Evolutionary conservation across 176 grass and related monocot species (phyloP), one percentile per base, ranked within the genome.

Genomic region (Carex pumila): DNA sequence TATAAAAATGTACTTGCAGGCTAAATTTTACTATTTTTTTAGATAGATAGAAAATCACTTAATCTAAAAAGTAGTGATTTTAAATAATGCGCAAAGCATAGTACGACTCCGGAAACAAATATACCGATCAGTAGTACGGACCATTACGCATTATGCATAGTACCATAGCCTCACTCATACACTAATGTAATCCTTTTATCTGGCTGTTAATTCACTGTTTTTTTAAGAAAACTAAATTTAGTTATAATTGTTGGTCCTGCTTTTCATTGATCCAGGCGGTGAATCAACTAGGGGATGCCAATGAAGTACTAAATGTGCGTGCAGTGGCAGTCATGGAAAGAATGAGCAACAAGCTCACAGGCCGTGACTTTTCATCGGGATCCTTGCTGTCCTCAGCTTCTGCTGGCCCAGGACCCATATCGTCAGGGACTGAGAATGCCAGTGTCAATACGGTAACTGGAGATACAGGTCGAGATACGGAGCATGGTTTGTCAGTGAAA

Each of bases 271-370:
- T 80, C 25, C 85, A 98, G 95, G 92, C 91, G 4, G 95, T 98
- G 60, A 95, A 94, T 93, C 95, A 98, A 90, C 92, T 92, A 6
- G 95, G 92, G 73, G 95, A 98, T 71, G 95, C 95, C 82, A 98
- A 95, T 50, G 95, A 98, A 75, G 95, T 98, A 84, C 83, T 98
- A 81, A 98, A 98, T 34, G 95, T 94, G 86, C 95, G 95, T 78
- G 91, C 95, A 72, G 87, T 98, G 52, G 92, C 90, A 45, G 95
- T 98, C 43, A 98, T 98, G 95, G 92, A 89, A 85, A 90, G 93
- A 83, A 98, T 98, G 95, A 98, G 91, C 82, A 90, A 98, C 73
- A 98, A 98, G 55, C 84, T 98, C 58, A 98, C 92, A 59, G 95
- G 95, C 52, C 92, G 95, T 45, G 95, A 98, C 80, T 98, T 98